Conservation (phyloP, 306 rosid genomes). For the Mucuna pruriens region DNA sequence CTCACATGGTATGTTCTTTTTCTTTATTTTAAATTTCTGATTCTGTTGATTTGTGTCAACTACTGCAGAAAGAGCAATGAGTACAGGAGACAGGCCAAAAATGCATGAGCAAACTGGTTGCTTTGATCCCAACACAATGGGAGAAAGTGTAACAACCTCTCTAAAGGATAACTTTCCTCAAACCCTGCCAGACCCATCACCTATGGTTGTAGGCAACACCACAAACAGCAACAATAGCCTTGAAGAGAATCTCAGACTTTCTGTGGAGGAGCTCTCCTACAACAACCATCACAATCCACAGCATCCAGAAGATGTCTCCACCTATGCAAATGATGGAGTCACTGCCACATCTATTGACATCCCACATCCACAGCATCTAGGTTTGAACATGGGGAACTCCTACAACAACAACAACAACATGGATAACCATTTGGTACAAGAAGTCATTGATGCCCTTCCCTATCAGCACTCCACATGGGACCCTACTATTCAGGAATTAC, state of each 20-base stretch:
- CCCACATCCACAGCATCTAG: slow-evolving; percentile 52
- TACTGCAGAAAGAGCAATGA: slow-evolving; percentile 36
- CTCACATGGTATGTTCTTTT: slow-evolving; percentile 43
- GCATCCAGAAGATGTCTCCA: slow-evolving; percentile 39
- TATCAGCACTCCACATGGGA: slow-evolving; percentile 57
- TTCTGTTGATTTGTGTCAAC: slow-evolving; percentile 44
- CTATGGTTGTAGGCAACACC: slow-evolving; percentile 29
- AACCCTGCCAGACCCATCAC: slow-evolving; percentile 37
- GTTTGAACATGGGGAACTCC: slow-evolving; percentile 49
- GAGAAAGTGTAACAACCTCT: slow-evolving; percentile 45
- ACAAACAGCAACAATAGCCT: slow-evolving; percentile 39
- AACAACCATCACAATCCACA: slow-evolving; percentile 52
- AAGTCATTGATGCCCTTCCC: slow-evolving; percentile 41
- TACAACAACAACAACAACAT: slow-evolving; percentile 32
- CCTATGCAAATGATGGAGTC: slow-evolving; percentile 36
- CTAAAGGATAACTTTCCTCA: slow-evolving; percentile 26
- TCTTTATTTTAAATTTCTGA: slow-evolving; percentile 14
- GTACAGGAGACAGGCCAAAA: slow-evolving; percentile 43
- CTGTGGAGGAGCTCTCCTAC: slow-evolving; percentile 62
- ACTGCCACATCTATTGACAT: slow-evolving; percentile 47
- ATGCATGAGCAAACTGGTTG: slow-evolving; percentile 58
- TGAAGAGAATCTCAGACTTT: slow-evolving; percentile 54
- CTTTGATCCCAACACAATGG: slow-evolving; percentile 64
- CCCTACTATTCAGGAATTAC: slow-evolving; percentile 53
- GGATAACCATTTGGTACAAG: slow-evolving; percentile 44